Conservation (phyloP, 2,329 filamentous ascomycete species). For the Aspergillus awamori region DNA sequence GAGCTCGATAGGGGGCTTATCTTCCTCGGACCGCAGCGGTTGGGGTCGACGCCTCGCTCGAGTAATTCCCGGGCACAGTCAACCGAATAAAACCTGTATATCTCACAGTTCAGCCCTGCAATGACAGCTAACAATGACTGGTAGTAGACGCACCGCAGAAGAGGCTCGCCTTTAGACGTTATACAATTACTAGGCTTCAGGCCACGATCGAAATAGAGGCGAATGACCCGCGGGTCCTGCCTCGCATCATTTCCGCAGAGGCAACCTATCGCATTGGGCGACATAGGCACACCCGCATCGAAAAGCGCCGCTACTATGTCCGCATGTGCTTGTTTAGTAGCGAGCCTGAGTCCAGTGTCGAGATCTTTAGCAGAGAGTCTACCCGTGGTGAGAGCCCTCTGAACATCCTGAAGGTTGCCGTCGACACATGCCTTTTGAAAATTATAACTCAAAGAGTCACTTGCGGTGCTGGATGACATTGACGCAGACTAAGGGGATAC, state of each 20-base stretch:
- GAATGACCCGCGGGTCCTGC: constrained; percentile 13
- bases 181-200: constrained; percentile 11
- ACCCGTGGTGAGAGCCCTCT: constrained; percentile 13
- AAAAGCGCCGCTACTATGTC: constrained; percentile 16
- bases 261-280: neutral
- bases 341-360: constrained; percentile 11
- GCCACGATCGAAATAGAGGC: constrained; percentile 13
- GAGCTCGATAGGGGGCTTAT: constrained; percentile 6
- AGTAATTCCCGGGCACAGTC: constrained; percentile 10
- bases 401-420: constrained; percentile 9
- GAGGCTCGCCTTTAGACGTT: constrained; percentile 9
- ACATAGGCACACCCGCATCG: constrained; percentile 10
- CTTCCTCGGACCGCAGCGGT: constrained; percentile 7
- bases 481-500: too few relatives aligned
- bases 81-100: neutral
- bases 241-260: constrained; percentile 6
- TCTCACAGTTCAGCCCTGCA: neutral
- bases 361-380: constrained; percentile 10
- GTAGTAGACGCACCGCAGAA: constrained; percentile 7
- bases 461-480: too few relatives aligned
- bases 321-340: constrained; percentile 8
- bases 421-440: neutral
- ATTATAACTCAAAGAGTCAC: too few relatives aligned
- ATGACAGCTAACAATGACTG: too few relatives aligned
- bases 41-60: constrained; percentile 12